These are phyloP conservation scores for Scytalidium sp. DNA, from an alignment of 2,329 filamentous ascomycete genomes.

Conservation along the genomic window DNA sequence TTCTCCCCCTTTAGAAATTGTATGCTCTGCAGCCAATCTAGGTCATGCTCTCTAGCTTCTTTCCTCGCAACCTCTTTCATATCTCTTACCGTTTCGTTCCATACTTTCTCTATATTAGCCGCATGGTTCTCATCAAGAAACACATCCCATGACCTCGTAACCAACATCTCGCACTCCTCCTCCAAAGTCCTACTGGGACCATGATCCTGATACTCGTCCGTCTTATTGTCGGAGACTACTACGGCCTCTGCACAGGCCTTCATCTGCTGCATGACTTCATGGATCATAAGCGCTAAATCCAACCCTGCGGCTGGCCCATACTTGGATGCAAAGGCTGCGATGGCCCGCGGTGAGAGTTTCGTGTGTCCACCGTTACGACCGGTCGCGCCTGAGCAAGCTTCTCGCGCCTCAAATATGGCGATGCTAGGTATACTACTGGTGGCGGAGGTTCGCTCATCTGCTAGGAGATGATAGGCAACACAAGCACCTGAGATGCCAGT, in stretches of 20 bases:
- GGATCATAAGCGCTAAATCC: constrained; percentile 34
- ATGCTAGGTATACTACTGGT: constrained; percentile 34
- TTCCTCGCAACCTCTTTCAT: constrained; percentile 33
- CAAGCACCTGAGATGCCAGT: constrained; percentile 16
- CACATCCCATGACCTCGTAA: no score
- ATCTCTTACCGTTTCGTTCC: constrained; percentile 29
- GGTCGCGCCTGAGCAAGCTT: constrained; percentile 40
- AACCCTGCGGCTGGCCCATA: constrained; percentile 33
- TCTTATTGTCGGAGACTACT: no score
- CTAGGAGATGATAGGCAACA: constrained; percentile 25
- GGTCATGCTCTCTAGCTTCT: no score
- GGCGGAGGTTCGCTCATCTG: constrained; percentile 15
- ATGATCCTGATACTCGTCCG: no score
- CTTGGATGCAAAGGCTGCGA: no score
- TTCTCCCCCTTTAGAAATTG: constrained; percentile 39
- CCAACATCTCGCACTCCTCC: constrained; percentile 38
- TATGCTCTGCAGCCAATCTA: no score
- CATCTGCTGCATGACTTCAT: constrained; percentile 31
- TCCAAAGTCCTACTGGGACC: no score
- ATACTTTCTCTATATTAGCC: constrained; percentile 22
- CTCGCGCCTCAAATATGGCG: constrained; percentile 35
- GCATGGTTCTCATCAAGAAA: constrained; percentile 27
- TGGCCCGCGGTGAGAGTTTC: no score
- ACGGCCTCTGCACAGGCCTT: no score
- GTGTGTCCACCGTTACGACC: constrained; percentile 37